Evolutionary conservation across 2,329 filamentous ascomycete genomes (phyloP).

Genomic region (Aureobasidium lini): DNA sequence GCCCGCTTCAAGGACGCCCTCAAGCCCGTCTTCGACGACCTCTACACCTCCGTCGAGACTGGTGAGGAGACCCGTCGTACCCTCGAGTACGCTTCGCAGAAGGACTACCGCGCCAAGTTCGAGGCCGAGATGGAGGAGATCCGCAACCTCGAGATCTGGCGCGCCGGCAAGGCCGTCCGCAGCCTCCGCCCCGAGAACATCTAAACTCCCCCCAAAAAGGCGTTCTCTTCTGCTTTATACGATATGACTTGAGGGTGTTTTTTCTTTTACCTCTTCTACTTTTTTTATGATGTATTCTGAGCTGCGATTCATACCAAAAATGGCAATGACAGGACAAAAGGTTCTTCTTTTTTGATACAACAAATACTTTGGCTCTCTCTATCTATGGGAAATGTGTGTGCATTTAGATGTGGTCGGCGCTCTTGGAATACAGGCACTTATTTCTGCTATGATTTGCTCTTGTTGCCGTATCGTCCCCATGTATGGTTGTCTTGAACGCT

Average conservation of each 20-base stretch:
- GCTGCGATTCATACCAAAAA: slow-evolving; percentile 10
- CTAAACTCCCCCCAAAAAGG: slow-evolving; percentile 17
- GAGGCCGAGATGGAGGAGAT: slow-evolving; percentile 99
- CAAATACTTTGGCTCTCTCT: background rate
- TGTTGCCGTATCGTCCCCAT: background rate
- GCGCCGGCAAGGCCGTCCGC: slow-evolving; percentile 93
- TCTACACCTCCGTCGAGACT: slow-evolving; percentile 87
- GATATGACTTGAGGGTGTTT: slow-evolving; percentile 3
- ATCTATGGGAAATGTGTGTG: no score
- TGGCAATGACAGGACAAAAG: slow-evolving; percentile 14
- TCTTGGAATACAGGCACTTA: no score
- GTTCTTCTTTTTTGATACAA: slow-evolving; percentile 1
- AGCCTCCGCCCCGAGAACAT: slow-evolving; percentile 31
- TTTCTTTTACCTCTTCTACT: background rate
- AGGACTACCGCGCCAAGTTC: slow-evolving; percentile 94
- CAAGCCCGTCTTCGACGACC: slow-evolving; percentile 96
- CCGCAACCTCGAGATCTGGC: slow-evolving; percentile 97
- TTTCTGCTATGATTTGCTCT: no score
- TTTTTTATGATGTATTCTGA: slow-evolving; percentile 12
- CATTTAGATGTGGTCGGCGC: no score
- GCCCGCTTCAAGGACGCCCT: slow-evolving; percentile 94
- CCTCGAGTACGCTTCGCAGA: slow-evolving; percentile 92
- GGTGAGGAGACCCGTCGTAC: slow-evolving; percentile 93
- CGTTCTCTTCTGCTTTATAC: background rate
- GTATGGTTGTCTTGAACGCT: background rate